Base-by-base conservation (phyloP, 106 monocot genomes). In the Allium cepa region DNA sequence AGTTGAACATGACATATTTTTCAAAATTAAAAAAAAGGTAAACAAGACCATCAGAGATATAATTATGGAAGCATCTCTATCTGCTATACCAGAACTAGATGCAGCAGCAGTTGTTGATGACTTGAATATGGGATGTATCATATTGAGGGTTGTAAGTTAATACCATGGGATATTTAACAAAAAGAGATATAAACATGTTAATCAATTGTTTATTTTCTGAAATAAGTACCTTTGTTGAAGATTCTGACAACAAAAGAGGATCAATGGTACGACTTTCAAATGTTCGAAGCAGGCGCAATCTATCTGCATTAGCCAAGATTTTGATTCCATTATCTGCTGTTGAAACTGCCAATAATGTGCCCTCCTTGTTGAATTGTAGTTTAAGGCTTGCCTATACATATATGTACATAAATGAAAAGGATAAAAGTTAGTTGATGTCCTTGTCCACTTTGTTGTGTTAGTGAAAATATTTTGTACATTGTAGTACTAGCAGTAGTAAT, bases 241-340 rank as follows among this genome's bases (percentile, higher is more conserved):
- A 58, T 49, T 81, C 88, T 9, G 22, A 22, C 22, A 26, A 66
- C 56, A 26, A 75, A 67, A 46, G 72, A 75, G 65, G 59, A 66
- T 84, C 87, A 80, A 82, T 90, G 53, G 81, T 52, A 27, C 83
- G 80, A 73, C 66, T 87, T 65, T 94, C 87, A 75, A 87, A 51
- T 51, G 85, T 72, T 11, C 76, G 80, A 61, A 94, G 67, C 73
- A 94, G 68, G 2, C 80, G 74, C 46, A 93, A 50, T 8, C 94
- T 90, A 74, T 90, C 94, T 49, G 80, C 56, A 83, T 94, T 94
- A 50, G 94, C 90, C 61, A 94, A 77, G 57, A 94, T 85, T 64
- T 90, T 94, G 74, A 90, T 87, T 12, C 87, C 80, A 72, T 90
- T 90, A 57, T 90, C 87, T 72, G 67, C 74, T 50, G 94, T 85